Conservation (phyloP, 179 eudicot species). For the Actinidia polygama region DNA sequence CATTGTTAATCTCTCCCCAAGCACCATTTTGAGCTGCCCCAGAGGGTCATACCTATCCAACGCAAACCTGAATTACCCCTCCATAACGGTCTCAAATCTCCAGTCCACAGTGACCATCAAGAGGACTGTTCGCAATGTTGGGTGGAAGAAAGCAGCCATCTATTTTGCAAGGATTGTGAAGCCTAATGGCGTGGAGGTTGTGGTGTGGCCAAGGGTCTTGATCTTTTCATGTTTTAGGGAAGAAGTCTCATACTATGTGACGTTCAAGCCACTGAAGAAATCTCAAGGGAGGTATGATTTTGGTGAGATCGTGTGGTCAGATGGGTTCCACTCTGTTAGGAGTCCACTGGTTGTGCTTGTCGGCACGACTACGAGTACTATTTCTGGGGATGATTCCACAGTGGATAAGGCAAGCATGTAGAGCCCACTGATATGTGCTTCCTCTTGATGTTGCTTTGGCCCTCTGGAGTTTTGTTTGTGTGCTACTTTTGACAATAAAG, state of each 20-base stretch:
- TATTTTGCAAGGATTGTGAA: constrained; percentile 37
- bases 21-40: constrained; percentile 27
- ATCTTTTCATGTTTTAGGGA: constrained; percentile 38
- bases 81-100: constrained; percentile 44
- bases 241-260: constrained; percentile 41
- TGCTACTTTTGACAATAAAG: neutral
- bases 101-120: constrained; percentile 36
- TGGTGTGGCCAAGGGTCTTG: constrained; percentile 49
- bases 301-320: constrained; percentile 57
- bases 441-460: neutral
- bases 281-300: constrained; percentile 54
- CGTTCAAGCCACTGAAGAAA: constrained; percentile 38
- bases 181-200: constrained; percentile 52
- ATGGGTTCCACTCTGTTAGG: constrained; percentile 46
- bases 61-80: constrained; percentile 46
- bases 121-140: constrained; percentile 45
- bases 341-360: constrained; percentile 50
- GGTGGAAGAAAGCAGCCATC: constrained; percentile 28
- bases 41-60: constrained; percentile 7
- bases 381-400: neutral
- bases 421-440: constrained; percentile 2
- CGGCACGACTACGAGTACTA: constrained; percentile 17
- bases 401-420: neutral
- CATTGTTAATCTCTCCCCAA: constrained; percentile 16
- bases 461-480: neutral